phyloP scores from a whole-genome alignment of 148 eudicot genomes.

The Camellia lanceoleosa region DNA sequence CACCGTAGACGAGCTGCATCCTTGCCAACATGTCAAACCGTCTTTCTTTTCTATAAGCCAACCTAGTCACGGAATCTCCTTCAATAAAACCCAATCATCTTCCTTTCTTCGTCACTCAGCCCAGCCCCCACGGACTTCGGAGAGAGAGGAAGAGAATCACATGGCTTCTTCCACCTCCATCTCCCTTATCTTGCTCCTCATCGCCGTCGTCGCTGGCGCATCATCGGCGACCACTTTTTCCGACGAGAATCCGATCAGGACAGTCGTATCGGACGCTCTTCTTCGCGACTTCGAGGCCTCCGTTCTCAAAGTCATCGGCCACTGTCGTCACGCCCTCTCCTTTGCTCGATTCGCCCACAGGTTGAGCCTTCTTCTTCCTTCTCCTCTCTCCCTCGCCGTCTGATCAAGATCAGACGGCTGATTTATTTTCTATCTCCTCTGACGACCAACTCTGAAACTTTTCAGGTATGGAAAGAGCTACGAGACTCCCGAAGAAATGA shows the following conservation, averaged over 20 bases:
- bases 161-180: conserved; percentile 27
- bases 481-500: conserved; percentile 57
- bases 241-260: conserved; percentile 72
- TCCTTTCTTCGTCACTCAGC: not conserved
- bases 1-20: too few species aligned
- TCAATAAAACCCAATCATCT: not conserved
- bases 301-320: conserved; percentile 49
- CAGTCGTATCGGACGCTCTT: conserved; percentile 57
- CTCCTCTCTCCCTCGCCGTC: not conserved
- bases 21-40: too few species aligned
- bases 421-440: not conserved
- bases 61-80: not conserved
- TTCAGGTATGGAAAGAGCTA: conserved; percentile 84
- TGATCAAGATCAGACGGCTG: not conserved
- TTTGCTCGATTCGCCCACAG: conserved; percentile 84
- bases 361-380: conserved; percentile 21
- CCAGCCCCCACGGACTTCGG: not conserved
- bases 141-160: conserved; percentile 1
- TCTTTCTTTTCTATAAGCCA: not conserved
- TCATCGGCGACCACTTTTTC: conserved; percentile 42
- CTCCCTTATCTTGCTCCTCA: conserved; percentile 24
- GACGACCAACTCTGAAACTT: not conserved
- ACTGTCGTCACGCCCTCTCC: conserved; percentile 66
- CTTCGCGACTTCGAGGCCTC: conserved; percentile 41
- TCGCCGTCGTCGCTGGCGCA: conserved; percentile 29